Conservation (phyloP, 2,329 filamentous ascomycete genomes). For the Cladosporium sp. region DNA sequence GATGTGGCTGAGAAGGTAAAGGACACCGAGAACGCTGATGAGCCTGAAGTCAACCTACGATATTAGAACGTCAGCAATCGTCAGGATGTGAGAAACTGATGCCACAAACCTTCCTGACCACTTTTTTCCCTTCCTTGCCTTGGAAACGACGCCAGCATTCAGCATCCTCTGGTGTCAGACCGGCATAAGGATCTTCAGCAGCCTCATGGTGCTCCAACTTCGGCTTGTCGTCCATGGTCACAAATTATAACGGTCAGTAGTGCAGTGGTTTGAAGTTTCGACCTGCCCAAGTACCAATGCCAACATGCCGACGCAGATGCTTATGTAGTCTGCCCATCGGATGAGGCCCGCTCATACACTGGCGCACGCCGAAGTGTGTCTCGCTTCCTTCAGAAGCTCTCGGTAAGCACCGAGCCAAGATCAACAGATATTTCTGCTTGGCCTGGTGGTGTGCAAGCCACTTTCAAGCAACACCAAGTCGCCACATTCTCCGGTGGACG, state of each 20-base stretch:
- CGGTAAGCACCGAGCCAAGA: neutral
- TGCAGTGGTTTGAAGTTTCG: neutral
- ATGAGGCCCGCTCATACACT: neutral
- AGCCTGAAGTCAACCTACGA: slow-evolving; percentile 48
- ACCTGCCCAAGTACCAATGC: neutral
- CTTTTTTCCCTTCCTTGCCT: slow-evolving; percentile 40
- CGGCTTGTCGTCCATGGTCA: neutral
- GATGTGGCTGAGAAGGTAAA: slow-evolving; percentile 59
- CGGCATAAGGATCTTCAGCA: neutral
- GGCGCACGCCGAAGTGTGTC: neutral
- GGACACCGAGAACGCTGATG: slow-evolving; percentile 59
- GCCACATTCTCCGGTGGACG: no score
- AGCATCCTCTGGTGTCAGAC: slow-evolving; percentile 27
- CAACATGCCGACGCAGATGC: neutral
- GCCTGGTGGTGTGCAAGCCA: neutral
- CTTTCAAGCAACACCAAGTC: no score
- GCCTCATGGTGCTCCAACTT: neutral
- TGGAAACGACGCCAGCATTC: slow-evolving; percentile 28
- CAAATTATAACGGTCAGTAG: neutral
- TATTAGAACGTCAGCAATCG: neutral
- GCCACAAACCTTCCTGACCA: slow-evolving; percentile 50
- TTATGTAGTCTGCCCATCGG: neutral
- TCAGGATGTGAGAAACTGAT: slow-evolving; percentile 22
- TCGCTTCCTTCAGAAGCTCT: neutral
- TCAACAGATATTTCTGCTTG: neutral